These are phyloP conservation scores for Nicotiana knightiana DNA, from an alignment of 257 asterid species.

Conservation along the genomic window DNA sequence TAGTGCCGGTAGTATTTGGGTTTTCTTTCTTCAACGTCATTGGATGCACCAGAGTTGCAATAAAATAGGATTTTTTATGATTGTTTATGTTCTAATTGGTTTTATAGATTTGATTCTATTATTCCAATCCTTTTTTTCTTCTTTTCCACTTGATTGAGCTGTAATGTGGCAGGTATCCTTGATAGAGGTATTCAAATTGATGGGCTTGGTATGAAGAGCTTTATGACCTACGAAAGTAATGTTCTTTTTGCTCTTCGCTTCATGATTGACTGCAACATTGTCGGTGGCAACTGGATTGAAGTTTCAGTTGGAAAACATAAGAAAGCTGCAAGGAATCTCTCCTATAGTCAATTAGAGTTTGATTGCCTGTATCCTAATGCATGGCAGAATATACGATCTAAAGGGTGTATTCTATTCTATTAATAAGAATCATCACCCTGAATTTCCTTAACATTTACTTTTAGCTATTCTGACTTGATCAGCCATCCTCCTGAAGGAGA, in stretches of 20 bases:
- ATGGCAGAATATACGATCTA: neutral
- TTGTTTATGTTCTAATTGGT: neutral
- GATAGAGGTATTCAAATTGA: constrained; percentile 93
- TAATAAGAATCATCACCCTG: neutral
- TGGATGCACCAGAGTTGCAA: neutral
- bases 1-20: neutral
- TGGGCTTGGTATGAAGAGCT: constrained; percentile 79
- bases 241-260: constrained; percentile 95
- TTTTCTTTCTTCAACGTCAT: neutral
- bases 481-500: constrained; percentile 96
- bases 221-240: constrained; percentile 93
- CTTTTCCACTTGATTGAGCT: neutral
- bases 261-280: constrained; percentile 92
- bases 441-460: constrained; percentile 31
- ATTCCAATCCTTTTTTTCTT: neutral
- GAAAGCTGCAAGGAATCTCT: constrained; percentile 45
- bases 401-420: neutral
- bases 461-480: constrained; percentile 72
- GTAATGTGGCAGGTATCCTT: constrained; percentile 66
- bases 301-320: constrained; percentile 74
- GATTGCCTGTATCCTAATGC: constrained; percentile 90
- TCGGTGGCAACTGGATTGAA: constrained; percentile 98
- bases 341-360: constrained; percentile 83
- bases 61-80: neutral
- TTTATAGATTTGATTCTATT: constrained; percentile 13